These are phyloP conservation scores for Plectosphaerella sp. DNA, from an alignment of 2,329 filamentous ascomycete species.

Conservation along the genomic window DNA sequence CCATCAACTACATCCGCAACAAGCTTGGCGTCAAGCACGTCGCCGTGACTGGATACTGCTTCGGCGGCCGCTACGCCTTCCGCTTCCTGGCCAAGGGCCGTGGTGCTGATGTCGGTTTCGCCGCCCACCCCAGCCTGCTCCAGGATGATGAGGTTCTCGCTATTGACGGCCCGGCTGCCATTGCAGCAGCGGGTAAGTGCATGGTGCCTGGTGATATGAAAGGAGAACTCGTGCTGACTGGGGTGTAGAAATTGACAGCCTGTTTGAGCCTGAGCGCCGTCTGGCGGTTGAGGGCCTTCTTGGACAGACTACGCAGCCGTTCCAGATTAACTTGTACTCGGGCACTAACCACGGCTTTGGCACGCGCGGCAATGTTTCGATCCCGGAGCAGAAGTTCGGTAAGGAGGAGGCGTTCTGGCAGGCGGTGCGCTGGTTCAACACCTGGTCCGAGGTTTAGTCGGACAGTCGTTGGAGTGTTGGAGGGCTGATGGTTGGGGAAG, in stretches of 20 bases:
- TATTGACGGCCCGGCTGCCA: slow-evolving; percentile 51
- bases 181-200: slow-evolving; percentile 56
- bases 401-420: slow-evolving; percentile 78
- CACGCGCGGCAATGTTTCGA: slow-evolving; percentile 56
- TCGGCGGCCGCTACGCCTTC: slow-evolving; percentile 55
- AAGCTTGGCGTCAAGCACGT: slow-evolving; percentile 47
- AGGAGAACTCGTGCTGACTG: not conserved
- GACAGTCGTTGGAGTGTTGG: too few relatives aligned
- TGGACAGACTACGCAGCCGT: slow-evolving; percentile 45
- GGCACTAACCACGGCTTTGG: slow-evolving; percentile 71
- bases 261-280: slow-evolving; percentile 54
- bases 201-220: not conserved
- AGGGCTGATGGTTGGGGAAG: too few relatives aligned
- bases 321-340: slow-evolving; percentile 53
- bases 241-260: slow-evolving; percentile 47
- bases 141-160: slow-evolving; percentile 53
- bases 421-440: slow-evolving; percentile 71
- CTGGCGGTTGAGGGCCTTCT: slow-evolving; percentile 55
- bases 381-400: slow-evolving; percentile 54
- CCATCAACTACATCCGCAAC: slow-evolving; percentile 39
- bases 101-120: slow-evolving; percentile 53
- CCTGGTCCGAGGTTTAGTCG: slow-evolving; percentile 24
- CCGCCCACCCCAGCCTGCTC: slow-evolving; percentile 62
- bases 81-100: slow-evolving; percentile 47
- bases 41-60: slow-evolving; percentile 60